Evolutionary conservation across 768 basidiomycete species (phyloP), one percentile per base, ranked within the genome.

Genomic region (Tylopilus intermedius): DNA sequence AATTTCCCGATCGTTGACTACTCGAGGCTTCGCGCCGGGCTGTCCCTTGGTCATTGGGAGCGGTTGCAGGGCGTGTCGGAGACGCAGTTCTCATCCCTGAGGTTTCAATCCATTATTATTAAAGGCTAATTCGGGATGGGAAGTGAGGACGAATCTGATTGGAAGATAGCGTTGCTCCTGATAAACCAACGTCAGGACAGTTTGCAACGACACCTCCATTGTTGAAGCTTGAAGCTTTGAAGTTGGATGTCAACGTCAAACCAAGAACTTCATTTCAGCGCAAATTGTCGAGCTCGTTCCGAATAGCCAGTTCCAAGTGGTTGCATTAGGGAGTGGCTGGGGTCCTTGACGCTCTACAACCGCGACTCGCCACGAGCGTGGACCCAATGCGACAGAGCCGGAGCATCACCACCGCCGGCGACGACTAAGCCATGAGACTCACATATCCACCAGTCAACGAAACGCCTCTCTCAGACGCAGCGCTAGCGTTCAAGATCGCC

Each of bases 401-500:
- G 33, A 30, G 5, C 33, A 33, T 46, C 32, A 10, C 45, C 22
- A 22, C 2, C 5, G 32, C 18, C 2, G 14, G 38, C 55, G 45
- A 52, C 56, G 44, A 53, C 56, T 21, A 47, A 39, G 32, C 30
- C 29, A 86, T 87, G 84, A 86, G 79, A 70, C 70, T 77, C 51
- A 73, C 80, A 49, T 90, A 90, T 69, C 88, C 88, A 33, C 73
- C 79, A 30, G 79, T 80, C n/a, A 74, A 79, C 60, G 69, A 75
- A 45, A 66, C 76, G 54, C 69, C 71, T 14, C 76, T 86, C 47
- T 75, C 74, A 18, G 65, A 79, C 47, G 67, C 74, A 33, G 76
- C 79, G 9, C 67, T 83, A 2, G 71, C 82, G 13, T 76, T 90
- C 58, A 94, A 91, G 73, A 86, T 93, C 51, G 88, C 93, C 5